A percentile compares a stretch with the other conserved stretches of the same genome.
phyloP scores from a whole-genome alignment of 208 protist species.

The Naegleria fowleri region DNA sequence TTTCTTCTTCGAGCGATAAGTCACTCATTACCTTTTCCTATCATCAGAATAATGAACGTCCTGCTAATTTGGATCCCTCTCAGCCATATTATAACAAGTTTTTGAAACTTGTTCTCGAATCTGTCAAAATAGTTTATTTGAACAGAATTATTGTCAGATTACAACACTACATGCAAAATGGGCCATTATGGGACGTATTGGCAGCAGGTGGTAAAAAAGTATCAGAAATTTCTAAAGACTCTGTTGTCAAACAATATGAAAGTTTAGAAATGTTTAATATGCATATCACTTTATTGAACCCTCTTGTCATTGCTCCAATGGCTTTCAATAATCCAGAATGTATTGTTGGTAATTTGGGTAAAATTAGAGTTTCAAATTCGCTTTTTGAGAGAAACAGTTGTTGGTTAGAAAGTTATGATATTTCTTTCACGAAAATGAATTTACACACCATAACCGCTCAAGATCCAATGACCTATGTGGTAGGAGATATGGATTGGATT shows the following conservation, averaged over 20 bases:
- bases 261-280: neutral
- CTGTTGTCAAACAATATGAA: neutral
- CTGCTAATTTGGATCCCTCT: neutral
- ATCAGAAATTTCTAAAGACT: neutral
- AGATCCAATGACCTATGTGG: neutral
- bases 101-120: neutral
- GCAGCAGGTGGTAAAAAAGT: neutral
- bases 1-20: neutral
- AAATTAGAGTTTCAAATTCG: neutral
- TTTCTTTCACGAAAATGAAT: neutral
- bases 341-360: neutral
- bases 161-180: neutral
- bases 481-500: neutral
- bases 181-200: neutral
- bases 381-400: neutral
- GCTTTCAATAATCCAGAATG: neutral
- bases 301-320: neutral
- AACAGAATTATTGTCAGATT: neutral
- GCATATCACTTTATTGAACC: neutral
- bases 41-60: neutral
- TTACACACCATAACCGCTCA: neutral
- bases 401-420: neutral
- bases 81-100: neutral
- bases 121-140: slow-evolving; percentile 19
- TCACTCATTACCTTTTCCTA: neutral